phyloP scores from a whole-genome alignment of 1,284 basidiomycete species.

The Ganoderma lingzhi region DNA sequence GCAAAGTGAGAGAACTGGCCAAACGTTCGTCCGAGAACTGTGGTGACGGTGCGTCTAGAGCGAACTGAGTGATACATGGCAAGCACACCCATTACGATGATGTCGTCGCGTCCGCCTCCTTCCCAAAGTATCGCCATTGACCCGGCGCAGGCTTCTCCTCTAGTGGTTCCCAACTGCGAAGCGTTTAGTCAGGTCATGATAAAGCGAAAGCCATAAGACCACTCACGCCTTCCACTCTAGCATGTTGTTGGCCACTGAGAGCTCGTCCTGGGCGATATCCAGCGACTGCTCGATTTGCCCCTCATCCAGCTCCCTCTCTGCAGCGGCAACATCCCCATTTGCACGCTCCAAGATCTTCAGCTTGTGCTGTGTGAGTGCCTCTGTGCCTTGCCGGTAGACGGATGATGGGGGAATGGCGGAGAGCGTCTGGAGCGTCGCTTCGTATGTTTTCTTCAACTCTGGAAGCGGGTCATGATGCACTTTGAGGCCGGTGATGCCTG shows the following conservation, averaged over 20 bases:
- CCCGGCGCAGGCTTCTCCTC: constrained; percentile 82
- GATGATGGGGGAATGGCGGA: constrained; percentile 79
- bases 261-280: constrained; percentile 86
- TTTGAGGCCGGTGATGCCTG: constrained; percentile 79
- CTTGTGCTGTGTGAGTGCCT: constrained; percentile 88
- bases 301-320: constrained; percentile 79
- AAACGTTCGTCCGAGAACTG: neutral
- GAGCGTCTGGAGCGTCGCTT: constrained; percentile 80
- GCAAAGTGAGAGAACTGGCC: neutral
- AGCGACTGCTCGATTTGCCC: constrained; percentile 89
- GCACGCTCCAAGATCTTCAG: constrained; percentile 78
- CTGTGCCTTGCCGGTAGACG: constrained; percentile 91
- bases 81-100: constrained; percentile 30
- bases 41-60: neutral
- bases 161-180: constrained; percentile 85
- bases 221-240: constrained; percentile 96
- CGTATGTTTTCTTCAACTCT: constrained; percentile 79
- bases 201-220: neutral
- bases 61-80: constrained; percentile 11
- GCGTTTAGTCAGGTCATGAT: constrained; percentile 19
- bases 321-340: constrained; percentile 69
- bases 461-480: constrained; percentile 86
- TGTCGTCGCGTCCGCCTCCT: constrained; percentile 52
- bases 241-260: constrained; percentile 84
- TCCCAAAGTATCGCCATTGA: constrained; percentile 89